Evolutionary conservation across 352 stramenopile genomes (phyloP).

Genomic region (Elongisporangium prolatum): DNA sequence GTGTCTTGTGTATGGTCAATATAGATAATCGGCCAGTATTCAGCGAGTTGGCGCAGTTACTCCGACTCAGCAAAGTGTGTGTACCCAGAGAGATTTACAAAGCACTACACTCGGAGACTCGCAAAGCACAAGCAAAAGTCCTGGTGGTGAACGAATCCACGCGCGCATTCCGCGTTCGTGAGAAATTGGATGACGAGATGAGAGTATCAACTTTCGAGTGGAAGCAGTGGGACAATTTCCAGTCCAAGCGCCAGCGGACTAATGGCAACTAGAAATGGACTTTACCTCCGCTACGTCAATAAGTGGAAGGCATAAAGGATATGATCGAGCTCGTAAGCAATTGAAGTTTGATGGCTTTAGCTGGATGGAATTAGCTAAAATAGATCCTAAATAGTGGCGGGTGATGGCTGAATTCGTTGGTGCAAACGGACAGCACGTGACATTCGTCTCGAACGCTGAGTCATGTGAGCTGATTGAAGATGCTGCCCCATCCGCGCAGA

Average conservation of each 20-base stretch:
- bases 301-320: no score
- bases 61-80: conserved; percentile 19
- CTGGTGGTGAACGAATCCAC: conserved; percentile 38
- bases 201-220: conserved; percentile 14
- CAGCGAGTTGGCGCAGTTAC: conserved; percentile 26
- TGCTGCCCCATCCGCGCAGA: not conserved
- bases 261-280: no score
- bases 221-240: conserved; percentile 27
- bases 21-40: conserved; percentile 33
- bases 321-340: no score
- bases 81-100: conserved; percentile 42
- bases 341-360: no score
- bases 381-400: not conserved
- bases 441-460: not conserved
- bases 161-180: conserved; percentile 35
- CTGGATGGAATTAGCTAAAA: no score
- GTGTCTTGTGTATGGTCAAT: conserved; percentile 45
- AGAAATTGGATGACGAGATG: conserved; percentile 16
- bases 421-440: not conserved
- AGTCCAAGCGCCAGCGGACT: conserved; percentile 17
- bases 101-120: conserved; percentile 20
- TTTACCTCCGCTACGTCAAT: no score
- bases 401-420: not conserved
- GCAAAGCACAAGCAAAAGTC: conserved; percentile 8
- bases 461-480: not conserved